Conservation (phyloP, 2,329 filamentous ascomycete species). For the Knoxdaviesia capensis region DNA sequence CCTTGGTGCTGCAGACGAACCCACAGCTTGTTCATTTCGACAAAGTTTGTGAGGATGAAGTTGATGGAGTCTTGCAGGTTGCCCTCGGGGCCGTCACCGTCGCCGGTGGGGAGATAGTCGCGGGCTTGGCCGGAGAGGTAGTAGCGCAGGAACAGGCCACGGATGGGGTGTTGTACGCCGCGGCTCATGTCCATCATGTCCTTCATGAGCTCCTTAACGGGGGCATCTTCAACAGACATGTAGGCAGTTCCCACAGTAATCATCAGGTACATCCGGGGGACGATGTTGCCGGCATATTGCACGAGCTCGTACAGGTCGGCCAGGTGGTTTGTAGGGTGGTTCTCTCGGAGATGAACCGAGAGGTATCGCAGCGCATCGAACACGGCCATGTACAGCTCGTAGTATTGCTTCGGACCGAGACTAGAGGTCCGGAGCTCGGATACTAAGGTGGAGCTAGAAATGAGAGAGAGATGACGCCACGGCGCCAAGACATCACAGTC, state of each 20-base stretch:
- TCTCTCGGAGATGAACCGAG: slow-evolving; percentile 89
- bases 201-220: slow-evolving; percentile 99
- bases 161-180: slow-evolving; percentile 89
- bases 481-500: no score
- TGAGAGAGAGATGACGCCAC: no score
- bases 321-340: slow-evolving; percentile 92
- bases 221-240: slow-evolving; percentile 95
- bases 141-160: slow-evolving; percentile 86
- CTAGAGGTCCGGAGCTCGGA: slow-evolving; percentile 96
- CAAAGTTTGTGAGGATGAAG: slow-evolving; percentile 95
- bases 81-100: slow-evolving; percentile 78
- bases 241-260: slow-evolving; percentile 98
- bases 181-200: slow-evolving; percentile 99
- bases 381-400: slow-evolving; percentile 98
- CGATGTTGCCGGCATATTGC: slow-evolving; percentile 94
- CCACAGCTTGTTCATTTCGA: slow-evolving; percentile 99
- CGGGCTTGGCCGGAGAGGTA: slow-evolving; percentile 90
- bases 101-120: slow-evolving; percentile 65
- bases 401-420: slow-evolving; percentile 97
- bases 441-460: slow-evolving; percentile 73
- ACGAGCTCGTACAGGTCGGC: slow-evolving; percentile 96
- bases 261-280: slow-evolving; percentile 94
- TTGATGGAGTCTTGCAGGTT: slow-evolving; percentile 95
- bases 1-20: slow-evolving; percentile 93
- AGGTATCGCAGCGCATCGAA: slow-evolving; percentile 96